phyloP scores from a whole-genome alignment of 2,329 filamentous ascomycete species.

The Colletotrichum tropicicola region DNA sequence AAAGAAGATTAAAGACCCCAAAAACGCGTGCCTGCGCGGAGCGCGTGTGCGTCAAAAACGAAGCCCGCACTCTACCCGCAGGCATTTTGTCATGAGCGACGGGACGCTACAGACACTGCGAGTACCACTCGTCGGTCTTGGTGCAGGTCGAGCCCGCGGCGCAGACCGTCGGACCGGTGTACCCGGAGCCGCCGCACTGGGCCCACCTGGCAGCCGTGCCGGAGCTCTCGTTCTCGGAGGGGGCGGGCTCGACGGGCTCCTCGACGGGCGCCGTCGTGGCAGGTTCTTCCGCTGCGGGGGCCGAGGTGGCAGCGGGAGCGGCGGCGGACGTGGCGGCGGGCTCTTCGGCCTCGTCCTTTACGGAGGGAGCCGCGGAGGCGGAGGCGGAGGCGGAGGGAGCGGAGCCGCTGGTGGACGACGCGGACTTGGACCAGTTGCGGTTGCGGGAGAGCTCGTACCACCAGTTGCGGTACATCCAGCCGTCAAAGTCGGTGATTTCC shows the following conservation, averaged over 20 bases:
- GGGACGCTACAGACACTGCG: conserved; percentile 46
- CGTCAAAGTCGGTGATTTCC: conserved; percentile 55
- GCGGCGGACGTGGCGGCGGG: not conserved
- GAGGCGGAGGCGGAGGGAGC: not conserved
- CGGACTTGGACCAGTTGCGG: conserved; percentile 34
- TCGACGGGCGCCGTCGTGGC: not conserved
- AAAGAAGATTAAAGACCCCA: not conserved
- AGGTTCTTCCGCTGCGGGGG: not conserved
- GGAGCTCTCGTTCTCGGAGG: not conserved
- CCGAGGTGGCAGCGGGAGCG: not conserved
- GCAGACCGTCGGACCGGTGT: conserved; percentile 46
- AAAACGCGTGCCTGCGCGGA: not conserved
- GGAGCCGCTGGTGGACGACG: not conserved
- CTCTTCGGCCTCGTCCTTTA: conserved; percentile 1
- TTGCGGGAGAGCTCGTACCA: conserved; percentile 46
- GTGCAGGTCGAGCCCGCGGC: conserved; percentile 44
- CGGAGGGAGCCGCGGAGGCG: not conserved
- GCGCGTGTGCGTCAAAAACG: too few relatives aligned
- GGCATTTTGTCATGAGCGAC: too few relatives aligned
- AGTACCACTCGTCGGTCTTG: conserved; percentile 49
- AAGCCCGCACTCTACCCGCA: too few relatives aligned
- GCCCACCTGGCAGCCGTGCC: conserved; percentile 39
- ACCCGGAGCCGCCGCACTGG: conserved; percentile 48
- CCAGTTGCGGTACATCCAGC: conserved; percentile 58
- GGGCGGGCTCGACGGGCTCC: not conserved